Conservation (phyloP, 805 yeast genomes). For the Hanseniaspora osmophila region DNA sequence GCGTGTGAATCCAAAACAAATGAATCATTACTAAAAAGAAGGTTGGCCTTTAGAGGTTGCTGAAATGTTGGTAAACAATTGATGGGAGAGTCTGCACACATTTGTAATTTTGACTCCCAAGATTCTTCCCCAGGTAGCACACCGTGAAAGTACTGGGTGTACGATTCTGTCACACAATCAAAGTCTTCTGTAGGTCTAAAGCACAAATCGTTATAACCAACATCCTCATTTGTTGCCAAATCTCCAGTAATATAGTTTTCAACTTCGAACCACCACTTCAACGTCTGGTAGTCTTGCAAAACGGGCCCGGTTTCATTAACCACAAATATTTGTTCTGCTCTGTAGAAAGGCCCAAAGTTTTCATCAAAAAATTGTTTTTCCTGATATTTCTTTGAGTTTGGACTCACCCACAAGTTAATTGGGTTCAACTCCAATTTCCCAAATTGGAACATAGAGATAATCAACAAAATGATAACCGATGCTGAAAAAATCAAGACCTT, state of each 20-base stretch:
- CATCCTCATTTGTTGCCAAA: conserved; percentile 18
- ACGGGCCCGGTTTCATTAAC: conserved; percentile 25
- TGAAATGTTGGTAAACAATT: conserved; percentile 81
- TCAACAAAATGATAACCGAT: conserved; percentile 25
- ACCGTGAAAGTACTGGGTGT: conserved; percentile 77
- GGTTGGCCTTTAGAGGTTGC: conserved; percentile 66
- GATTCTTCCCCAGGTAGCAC: conserved; percentile 28
- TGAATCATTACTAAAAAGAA: conserved; percentile 47
- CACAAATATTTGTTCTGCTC: conserved; percentile 73
- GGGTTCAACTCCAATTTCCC: conserved; percentile 65
- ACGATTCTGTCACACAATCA: conserved; percentile 70
- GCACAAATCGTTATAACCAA: conserved; percentile 52
- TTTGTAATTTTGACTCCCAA: conserved; percentile 43
- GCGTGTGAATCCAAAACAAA: conserved; percentile 53
- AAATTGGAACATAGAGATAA: conserved; percentile 38
- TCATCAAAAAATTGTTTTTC: conserved; percentile 61
- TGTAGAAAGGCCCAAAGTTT: conserved; percentile 81
- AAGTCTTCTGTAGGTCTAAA: conserved; percentile 67
- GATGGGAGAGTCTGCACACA: conserved; percentile 72
- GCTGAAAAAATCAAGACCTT: conserved; percentile 32
- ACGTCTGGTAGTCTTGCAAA: conserved; percentile 35
- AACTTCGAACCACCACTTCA: conserved; percentile 82
- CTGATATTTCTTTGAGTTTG: conserved; percentile 50
- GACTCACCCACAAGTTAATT: conserved; percentile 79
- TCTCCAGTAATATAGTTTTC: conserved; percentile 38